Conservation (phyloP, 129 eudicot species). For the Flaveria bidentis region DNA sequence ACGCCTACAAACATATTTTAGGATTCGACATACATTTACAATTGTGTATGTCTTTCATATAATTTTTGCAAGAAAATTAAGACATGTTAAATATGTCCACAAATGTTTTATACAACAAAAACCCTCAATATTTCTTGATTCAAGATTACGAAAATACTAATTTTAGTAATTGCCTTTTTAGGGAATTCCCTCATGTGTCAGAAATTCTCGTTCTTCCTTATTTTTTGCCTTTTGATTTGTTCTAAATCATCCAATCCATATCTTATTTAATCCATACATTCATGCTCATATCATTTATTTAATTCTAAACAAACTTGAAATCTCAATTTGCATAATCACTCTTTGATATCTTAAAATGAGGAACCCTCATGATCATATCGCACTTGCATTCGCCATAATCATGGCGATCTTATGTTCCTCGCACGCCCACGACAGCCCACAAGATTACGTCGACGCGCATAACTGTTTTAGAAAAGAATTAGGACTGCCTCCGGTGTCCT, state of each 20-base stretch:
- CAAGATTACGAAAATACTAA: too few relatives aligned
- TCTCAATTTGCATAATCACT: not conserved
- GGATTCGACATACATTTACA: too few relatives aligned
- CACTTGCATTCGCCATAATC: not conserved
- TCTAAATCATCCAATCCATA: not conserved
- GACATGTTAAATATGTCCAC: too few relatives aligned
- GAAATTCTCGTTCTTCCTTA: not conserved
- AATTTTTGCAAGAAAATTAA: too few relatives aligned
- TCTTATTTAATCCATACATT: not conserved
- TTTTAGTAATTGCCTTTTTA: too few relatives aligned
- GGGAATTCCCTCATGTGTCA: too few relatives aligned
- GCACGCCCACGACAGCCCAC: not conserved
- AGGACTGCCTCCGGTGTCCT: not conserved
- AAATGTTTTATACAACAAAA: too few relatives aligned
- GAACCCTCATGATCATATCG: not conserved
- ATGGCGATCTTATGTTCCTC: constrained; percentile 1
- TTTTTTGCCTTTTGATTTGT: not conserved
- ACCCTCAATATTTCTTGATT: too few relatives aligned
- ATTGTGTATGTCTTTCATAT: too few relatives aligned
- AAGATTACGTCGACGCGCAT: constrained; percentile 2
- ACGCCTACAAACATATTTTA: not conserved
- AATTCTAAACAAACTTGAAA: not conserved
- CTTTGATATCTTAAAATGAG: not conserved
- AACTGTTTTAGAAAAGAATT: not conserved
- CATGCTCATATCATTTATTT: not conserved